These are phyloP conservation scores for Penicillium sp. DNA, from an alignment of 2,329 filamentous ascomycete genomes.

Conservation along the genomic window DNA sequence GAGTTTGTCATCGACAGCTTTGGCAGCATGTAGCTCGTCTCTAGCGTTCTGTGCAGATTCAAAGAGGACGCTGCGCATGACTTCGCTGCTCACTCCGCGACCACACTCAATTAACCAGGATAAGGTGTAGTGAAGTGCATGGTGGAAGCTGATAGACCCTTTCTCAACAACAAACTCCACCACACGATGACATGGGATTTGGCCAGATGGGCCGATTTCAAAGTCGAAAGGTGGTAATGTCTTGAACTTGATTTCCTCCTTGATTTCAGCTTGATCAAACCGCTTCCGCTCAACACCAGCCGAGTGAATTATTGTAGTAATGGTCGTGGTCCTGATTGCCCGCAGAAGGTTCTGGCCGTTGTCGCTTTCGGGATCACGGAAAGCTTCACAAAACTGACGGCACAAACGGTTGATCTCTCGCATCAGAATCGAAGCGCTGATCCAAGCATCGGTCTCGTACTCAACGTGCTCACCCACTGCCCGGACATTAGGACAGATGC, in stretches of 20 bases:
- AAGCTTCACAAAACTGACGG: slow-evolving; percentile 80
- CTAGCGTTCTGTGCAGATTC: slow-evolving; percentile 57
- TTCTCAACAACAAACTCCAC: slow-evolving; percentile 84
- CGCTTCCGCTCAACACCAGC: slow-evolving; percentile 80
- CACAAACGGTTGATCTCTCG: slow-evolving; percentile 91
- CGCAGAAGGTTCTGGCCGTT: slow-evolving; percentile 64
- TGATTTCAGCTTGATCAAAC: slow-evolving; percentile 83
- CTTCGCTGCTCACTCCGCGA: slow-evolving; percentile 63
- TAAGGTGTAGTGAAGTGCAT: slow-evolving; percentile 89
- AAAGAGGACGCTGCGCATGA: slow-evolving; percentile 62
- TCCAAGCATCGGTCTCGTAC: slow-evolving; percentile 97
- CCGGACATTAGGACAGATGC: slow-evolving; percentile 88
- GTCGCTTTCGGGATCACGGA: slow-evolving; percentile 61
- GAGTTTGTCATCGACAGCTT: slow-evolving; percentile 46
- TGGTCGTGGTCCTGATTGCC: slow-evolving; percentile 61
- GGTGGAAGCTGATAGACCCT: slow-evolving; percentile 93
- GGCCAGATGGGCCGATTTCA: slow-evolving; percentile 47
- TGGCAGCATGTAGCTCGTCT: slow-evolving; percentile 54
- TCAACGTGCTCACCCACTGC: slow-evolving; percentile 94
- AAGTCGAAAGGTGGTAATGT: slow-evolving; percentile 72
- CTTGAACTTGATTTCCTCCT: slow-evolving; percentile 79
- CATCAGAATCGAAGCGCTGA: slow-evolving; percentile 88
- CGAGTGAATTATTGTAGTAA: slow-evolving; percentile 81
- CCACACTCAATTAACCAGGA: slow-evolving; percentile 94
- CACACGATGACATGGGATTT: slow-evolving; percentile 56